Conservation (phyloP, 108 stramenopile species). For the Cyclostephanos tholiformis region DNA sequence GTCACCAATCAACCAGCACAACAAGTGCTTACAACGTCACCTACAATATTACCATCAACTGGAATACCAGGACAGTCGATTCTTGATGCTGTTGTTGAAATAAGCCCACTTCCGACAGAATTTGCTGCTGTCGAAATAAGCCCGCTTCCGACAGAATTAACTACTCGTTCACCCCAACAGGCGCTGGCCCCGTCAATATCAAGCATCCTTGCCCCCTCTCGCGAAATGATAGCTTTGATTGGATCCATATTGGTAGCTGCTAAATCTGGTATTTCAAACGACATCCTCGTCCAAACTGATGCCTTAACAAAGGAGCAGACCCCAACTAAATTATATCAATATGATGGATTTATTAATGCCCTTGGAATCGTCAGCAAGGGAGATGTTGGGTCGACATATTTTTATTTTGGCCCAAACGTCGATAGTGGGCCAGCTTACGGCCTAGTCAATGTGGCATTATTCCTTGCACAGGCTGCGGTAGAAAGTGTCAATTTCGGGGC, state of each 20-base stretch:
- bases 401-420: slow-evolving; percentile 40
- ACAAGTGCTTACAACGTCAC: neutral
- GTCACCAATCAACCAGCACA: neutral
- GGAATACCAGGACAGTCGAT: slow-evolving; percentile 2
- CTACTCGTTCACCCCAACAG: neutral
- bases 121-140: too few species aligned
- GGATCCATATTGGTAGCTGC: slow-evolving; percentile 28
- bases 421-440: slow-evolving; percentile 39
- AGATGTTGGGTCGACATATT: slow-evolving; percentile 34
- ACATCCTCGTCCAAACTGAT: slow-evolving; percentile 34
- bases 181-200: neutral
- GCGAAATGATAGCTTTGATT: slow-evolving; percentile 16
- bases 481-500: slow-evolving; percentile 41
- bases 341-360: slow-evolving; percentile 43
- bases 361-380: slow-evolving; percentile 34
- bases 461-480: slow-evolving; percentile 38
- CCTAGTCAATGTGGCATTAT: slow-evolving; percentile 41
- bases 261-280: slow-evolving; percentile 14
- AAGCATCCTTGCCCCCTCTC: slow-evolving; percentile 26
- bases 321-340: slow-evolving; percentile 38
- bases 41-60: neutral
- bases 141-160: neutral
- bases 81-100: neutral
- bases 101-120: too few species aligned
- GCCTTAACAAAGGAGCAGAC: slow-evolving; percentile 1